These are phyloP conservation scores for Litsea cubeba DNA, from an alignment of 164 flowering plant genomes.

Conservation along the genomic window DNA sequence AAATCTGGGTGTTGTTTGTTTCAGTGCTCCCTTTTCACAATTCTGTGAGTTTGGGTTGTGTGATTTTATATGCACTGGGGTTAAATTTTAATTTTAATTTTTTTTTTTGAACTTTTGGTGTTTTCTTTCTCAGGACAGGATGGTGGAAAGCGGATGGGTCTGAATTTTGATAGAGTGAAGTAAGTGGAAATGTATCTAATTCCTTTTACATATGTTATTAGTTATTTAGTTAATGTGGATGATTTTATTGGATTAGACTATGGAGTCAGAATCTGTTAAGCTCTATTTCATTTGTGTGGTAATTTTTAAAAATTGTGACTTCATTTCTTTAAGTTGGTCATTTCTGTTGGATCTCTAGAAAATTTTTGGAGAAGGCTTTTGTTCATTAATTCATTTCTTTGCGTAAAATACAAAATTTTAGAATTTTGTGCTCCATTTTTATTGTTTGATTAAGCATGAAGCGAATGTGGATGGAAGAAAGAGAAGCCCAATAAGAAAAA, in stretches of 20 bases:
- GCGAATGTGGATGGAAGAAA: background rate
- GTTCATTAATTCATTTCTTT: background rate
- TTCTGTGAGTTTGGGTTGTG: background rate
- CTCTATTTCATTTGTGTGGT: background rate
- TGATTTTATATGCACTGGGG: too few relatives aligned
- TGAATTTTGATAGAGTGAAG: constrained; percentile 92
- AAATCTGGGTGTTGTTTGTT: background rate
- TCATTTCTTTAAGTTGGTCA: background rate
- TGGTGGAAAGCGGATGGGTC: constrained; percentile 91
- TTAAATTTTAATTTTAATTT: too few relatives aligned
- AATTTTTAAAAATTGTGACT: too few relatives aligned
- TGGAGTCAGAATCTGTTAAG: background rate
- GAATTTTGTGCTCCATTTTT: background rate
- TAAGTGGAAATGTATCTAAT: constrained; percentile 32
- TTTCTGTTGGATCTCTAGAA: background rate
- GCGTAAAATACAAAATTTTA: background rate
- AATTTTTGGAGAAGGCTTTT: background rate
- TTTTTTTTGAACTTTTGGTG: background rate
- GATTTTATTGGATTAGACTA: background rate
- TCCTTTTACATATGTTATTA: background rate
- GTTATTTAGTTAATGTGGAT: background rate
- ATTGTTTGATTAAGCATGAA: background rate
- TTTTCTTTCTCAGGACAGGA: constrained; percentile 58
- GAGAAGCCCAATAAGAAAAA: background rate
- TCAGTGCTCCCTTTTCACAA: background rate